Evolutionary conservation across 495 filamentous ascomycete species (phyloP).

Genomic region (Polyplosphaeria fusca): DNA sequence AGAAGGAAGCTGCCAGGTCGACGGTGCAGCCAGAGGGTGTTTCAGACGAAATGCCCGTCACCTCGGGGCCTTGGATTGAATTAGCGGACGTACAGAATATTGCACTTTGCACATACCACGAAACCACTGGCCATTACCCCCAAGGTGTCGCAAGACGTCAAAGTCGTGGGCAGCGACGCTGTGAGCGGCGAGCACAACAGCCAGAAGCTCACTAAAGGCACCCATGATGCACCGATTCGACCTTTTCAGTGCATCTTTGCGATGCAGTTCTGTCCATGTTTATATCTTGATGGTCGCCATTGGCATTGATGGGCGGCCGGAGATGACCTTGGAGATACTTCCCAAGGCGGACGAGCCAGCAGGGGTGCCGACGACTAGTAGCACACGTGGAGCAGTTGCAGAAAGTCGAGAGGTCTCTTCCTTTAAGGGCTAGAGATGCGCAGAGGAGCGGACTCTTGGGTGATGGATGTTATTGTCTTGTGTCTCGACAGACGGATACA

Average conservation of each 20-base stretch:
- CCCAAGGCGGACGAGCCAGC: neutral
- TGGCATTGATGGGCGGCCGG: neutral
- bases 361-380: neutral
- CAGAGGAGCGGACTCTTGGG: neutral
- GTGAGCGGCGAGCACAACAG: neutral
- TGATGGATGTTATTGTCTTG: too few relatives aligned
- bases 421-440: neutral
- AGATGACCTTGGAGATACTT: constrained; percentile 19
- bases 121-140: constrained; percentile 55
- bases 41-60: constrained; percentile 49
- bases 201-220: neutral
- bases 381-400: constrained; percentile 2
- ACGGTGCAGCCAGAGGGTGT: constrained; percentile 52
- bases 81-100: neutral
- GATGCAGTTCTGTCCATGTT: neutral
- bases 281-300: neutral
- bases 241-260: too few relatives aligned
- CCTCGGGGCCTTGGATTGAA: constrained; percentile 47
- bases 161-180: constrained; percentile 1
- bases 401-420: neutral
- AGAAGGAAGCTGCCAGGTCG: constrained; percentile 53
- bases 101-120: constrained; percentile 19
- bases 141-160: constrained; percentile 48
- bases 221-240: neutral
- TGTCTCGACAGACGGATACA: too few relatives aligned